Evolutionary conservation across 1,284 basidiomycete species (phyloP).

Genomic region (Pseudozyma pruni): DNA sequence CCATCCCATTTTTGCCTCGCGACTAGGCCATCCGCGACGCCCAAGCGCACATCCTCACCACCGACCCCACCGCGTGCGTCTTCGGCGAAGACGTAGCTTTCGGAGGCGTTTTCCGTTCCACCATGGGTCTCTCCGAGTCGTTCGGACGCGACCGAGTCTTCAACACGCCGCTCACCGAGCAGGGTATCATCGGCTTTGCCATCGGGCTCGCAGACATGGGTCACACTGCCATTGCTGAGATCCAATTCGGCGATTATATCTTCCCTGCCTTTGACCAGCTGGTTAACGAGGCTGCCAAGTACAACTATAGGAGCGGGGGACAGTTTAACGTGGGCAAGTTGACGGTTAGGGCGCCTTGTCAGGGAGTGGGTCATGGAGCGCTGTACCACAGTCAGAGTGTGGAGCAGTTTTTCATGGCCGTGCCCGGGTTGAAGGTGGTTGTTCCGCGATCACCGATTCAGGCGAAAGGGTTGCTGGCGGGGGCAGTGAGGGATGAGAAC

Average conservation of each 20-base stretch:
- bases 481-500: constrained; percentile 88
- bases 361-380: constrained; percentile 71
- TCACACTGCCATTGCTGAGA: constrained; percentile 92
- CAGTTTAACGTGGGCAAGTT: constrained; percentile 83
- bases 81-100: constrained; percentile 78
- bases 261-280: constrained; percentile 72
- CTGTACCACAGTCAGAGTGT: constrained; percentile 94
- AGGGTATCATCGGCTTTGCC: constrained; percentile 93
- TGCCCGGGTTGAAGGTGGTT: constrained; percentile 88
- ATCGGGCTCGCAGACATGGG: constrained; percentile 92
- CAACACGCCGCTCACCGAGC: constrained; percentile 60
- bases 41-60: constrained; percentile 50
- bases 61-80: constrained; percentile 83
- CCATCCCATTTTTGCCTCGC: neutral
- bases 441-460: constrained; percentile 92
- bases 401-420: constrained; percentile 88
- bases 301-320: constrained; percentile 87
- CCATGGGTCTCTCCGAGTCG: constrained; percentile 90
- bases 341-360: constrained; percentile 77
- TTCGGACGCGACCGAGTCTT: constrained; percentile 72
- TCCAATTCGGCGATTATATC: constrained; percentile 73
- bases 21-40: constrained; percentile 61
- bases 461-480: constrained; percentile 87
- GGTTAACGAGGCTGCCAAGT: constrained; percentile 95
- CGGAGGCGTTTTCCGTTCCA: constrained; percentile 90